These are phyloP conservation scores for Solanum clarkiae DNA, from an alignment of 257 asterid species.

Conservation along the genomic window DNA sequence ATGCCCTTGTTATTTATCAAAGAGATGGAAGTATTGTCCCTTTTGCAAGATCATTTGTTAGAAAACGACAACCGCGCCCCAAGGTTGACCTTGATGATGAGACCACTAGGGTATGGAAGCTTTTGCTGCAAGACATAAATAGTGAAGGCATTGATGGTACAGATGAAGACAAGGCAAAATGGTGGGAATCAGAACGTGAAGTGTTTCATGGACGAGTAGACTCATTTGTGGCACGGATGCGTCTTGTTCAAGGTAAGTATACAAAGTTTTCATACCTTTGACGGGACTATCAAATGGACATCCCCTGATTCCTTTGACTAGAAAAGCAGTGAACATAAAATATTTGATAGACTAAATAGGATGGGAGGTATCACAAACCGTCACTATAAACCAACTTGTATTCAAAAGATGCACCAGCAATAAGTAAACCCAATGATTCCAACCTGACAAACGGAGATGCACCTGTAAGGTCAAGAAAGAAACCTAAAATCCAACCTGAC, in stretches of 20 bases:
- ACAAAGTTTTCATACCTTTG: background rate
- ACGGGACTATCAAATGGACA: background rate
- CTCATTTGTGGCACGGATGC: conserved; percentile 47
- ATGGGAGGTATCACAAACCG: background rate
- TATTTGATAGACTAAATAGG: background rate
- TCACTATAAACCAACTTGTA: background rate
- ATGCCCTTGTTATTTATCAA: conserved; percentile 64
- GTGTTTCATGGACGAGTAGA: conserved; percentile 42
- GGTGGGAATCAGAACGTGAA: conserved; percentile 45
- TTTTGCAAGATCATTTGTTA: conserved; percentile 23
- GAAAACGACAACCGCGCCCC: conserved; percentile 51
- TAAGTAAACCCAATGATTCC: background rate
- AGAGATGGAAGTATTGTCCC: conserved; percentile 54
- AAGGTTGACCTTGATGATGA: conserved; percentile 46
- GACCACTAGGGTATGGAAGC: conserved; percentile 45
- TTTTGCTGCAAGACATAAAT: conserved; percentile 36
- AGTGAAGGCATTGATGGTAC: conserved; percentile 43
- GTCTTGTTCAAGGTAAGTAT: conserved; percentile 39
- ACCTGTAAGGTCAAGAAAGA: background rate
- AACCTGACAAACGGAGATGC: background rate
- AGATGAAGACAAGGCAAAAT: conserved; percentile 30
- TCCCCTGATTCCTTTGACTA: background rate
- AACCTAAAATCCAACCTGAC: background rate
- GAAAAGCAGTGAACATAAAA: background rate
- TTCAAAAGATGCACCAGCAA: background rate